Conservation (phyloP, 2,329 filamentous ascomycete species). For the Tolypocladium amazonense region DNA sequence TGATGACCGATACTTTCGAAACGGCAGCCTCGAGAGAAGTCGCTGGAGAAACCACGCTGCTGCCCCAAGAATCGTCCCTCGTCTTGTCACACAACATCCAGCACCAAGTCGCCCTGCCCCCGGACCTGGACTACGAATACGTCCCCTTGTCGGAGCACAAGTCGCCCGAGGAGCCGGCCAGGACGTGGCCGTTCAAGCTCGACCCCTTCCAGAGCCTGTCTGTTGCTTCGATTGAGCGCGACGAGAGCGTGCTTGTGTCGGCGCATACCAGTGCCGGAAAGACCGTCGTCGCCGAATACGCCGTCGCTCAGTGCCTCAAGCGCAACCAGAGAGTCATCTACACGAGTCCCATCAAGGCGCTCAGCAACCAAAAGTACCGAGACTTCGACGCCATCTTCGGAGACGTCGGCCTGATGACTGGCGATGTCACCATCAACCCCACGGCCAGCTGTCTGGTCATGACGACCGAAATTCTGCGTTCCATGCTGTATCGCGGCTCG, state of each 20-base stretch:
- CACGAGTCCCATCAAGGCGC: slow-evolving; percentile 95
- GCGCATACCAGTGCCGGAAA: slow-evolving; percentile 97
- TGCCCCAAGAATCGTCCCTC: slow-evolving; percentile 57
- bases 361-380: slow-evolving; percentile 97
- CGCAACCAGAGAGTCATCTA: slow-evolving; percentile 98
- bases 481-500: slow-evolving; percentile 95
- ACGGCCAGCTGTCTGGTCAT: slow-evolving; percentile 97
- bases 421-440: slow-evolving; percentile 98
- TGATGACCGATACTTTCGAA: slow-evolving; percentile 88
- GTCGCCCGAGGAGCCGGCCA: slow-evolving; percentile 75
- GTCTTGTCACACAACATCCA: slow-evolving; percentile 95
- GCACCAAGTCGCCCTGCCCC: slow-evolving; percentile 91
- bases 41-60: slow-evolving; percentile 62
- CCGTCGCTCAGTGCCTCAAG: slow-evolving; percentile 93
- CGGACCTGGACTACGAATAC: slow-evolving; percentile 89
- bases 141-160: slow-evolving; percentile 92
- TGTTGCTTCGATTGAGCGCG: slow-evolving; percentile 87
- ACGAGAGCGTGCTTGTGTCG: slow-evolving; percentile 92
- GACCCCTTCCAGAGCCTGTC: slow-evolving; percentile 97
- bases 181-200: slow-evolving; percentile 77
- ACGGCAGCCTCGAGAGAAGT: slow-evolving; percentile 91
- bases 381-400: slow-evolving; percentile 94
- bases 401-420: slow-evolving; percentile 96
- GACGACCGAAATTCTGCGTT: slow-evolving; percentile 98
- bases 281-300: slow-evolving; percentile 96